Conservation (phyloP, 176 grass and related monocot genomes). For the Calamus simplicifolius region DNA sequence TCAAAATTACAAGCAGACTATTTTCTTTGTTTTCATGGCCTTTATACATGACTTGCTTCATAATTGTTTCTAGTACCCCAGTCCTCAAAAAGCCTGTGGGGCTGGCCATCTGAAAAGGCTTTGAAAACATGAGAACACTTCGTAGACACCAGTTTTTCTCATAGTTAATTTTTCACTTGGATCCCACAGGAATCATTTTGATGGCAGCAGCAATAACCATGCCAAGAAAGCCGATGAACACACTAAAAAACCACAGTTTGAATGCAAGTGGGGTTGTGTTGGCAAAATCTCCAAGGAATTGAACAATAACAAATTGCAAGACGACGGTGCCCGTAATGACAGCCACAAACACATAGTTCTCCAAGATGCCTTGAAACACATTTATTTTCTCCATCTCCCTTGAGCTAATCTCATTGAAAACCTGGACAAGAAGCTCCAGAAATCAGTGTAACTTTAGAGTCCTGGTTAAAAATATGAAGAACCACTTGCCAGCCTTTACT, state of each 20-base stretch:
- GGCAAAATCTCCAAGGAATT: conserved; percentile 83
- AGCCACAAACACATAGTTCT: conserved; percentile 59
- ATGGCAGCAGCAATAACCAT: conserved; percentile 80
- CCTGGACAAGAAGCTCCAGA: conserved; percentile 23
- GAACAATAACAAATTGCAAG: conserved; percentile 78
- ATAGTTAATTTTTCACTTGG: neutral
- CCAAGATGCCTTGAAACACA: conserved; percentile 50
- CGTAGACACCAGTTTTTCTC: no score
- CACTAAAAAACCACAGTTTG: conserved; percentile 39
- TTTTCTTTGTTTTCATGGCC: no score
- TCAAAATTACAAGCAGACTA: no score
- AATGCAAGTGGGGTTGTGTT: conserved; percentile 51
- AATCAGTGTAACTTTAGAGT: neutral
- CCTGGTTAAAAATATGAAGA: neutral
- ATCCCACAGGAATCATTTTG: conserved; percentile 50
- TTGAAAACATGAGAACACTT: no score
- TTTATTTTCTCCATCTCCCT: conserved; percentile 81
- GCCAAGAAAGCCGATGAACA: conserved; percentile 62
- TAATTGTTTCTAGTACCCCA: no score
- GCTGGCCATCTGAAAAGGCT: no score
- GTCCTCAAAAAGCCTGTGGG: no score
- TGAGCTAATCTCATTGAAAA: conserved; percentile 87
- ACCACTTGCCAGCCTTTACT: neutral
- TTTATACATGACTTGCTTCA: no score
- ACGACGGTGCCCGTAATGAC: conserved; percentile 50